Evolutionary conservation across 805 yeast genomes (phyloP).

Genomic region (Diddensiella caesifluorescens): DNA sequence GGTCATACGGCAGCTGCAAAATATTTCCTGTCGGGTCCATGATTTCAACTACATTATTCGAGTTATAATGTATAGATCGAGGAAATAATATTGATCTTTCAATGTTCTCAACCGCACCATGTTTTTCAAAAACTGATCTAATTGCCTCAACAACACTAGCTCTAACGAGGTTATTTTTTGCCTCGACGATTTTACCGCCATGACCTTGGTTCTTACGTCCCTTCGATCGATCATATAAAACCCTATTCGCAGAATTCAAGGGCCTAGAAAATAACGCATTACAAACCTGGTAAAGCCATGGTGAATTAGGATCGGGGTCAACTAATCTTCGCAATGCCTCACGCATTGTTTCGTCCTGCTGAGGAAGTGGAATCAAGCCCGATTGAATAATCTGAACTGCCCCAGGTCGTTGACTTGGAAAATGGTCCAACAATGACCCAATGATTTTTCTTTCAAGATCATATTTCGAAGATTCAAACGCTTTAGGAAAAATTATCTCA

Average conservation of each 20-base stretch:
- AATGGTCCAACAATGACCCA: constrained; percentile 63
- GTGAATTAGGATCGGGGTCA: constrained; percentile 85
- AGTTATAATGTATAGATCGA: constrained; percentile 62
- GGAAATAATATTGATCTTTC: constrained; percentile 71
- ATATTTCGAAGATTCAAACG: constrained; percentile 47
- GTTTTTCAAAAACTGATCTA: constrained; percentile 58
- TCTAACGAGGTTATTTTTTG: constrained; percentile 39
- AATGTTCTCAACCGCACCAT: constrained; percentile 81
- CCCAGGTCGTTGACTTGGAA: constrained; percentile 72
- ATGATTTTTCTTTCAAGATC: constrained; percentile 65
- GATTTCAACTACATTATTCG: constrained; percentile 68
- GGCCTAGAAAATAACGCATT: constrained; percentile 82
- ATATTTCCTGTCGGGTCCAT: constrained; percentile 84
- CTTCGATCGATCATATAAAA: constrained; percentile 57
- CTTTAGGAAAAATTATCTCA: constrained; percentile 62
- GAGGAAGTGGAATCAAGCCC: constrained; percentile 81
- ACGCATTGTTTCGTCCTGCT: constrained; percentile 82
- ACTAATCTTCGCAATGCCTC: constrained; percentile 82
- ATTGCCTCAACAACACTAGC: constrained; percentile 57
- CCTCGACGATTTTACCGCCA: constrained; percentile 6
- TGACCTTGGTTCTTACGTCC: constrained; percentile 21
- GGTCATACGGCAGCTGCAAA: constrained; percentile 81
- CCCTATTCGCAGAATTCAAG: constrained; percentile 75
- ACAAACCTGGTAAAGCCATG: constrained; percentile 91
- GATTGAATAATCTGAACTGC: constrained; percentile 72